Conservation (phyloP, 225 moss, liverwort and hornwort genomes). For the Neckera pumila region DNA sequence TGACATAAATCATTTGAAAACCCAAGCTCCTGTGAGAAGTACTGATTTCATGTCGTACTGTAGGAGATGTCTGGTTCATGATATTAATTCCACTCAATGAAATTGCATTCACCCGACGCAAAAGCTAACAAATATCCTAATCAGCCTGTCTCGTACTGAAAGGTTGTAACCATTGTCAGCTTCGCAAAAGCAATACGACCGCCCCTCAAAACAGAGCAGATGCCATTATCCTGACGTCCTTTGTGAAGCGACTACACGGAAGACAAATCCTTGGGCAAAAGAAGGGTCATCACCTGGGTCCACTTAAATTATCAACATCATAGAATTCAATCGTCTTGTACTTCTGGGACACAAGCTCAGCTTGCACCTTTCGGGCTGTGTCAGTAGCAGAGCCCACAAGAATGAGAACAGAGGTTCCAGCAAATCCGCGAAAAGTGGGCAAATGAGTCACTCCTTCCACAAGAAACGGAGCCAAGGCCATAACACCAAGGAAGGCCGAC, state of each 20-base stretch:
- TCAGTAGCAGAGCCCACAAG: conserved; percentile 74
- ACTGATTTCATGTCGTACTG: background rate
- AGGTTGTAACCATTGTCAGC: background rate
- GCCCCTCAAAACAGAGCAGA: background rate
- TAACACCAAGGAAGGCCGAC: conserved; percentile 67
- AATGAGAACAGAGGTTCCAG: conserved; percentile 74
- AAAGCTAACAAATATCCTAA: background rate
- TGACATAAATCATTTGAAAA: background rate
- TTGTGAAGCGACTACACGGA: background rate
- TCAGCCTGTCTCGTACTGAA: background rate
- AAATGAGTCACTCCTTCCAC: conserved; percentile 89
- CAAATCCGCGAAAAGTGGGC: conserved; percentile 73
- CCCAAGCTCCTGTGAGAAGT: background rate
- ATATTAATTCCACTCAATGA: background rate
- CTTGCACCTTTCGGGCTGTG: conserved; percentile 78
- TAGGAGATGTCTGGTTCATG: background rate
- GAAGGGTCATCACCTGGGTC: background rate
- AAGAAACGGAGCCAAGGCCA: conserved; percentile 73
- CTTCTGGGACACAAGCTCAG: conserved; percentile 78
- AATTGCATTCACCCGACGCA: background rate
- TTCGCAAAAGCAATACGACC: background rate
- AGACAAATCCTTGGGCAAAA: background rate
- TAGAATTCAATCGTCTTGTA: conserved; percentile 77
- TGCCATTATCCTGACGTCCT: background rate
- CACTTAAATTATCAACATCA: conserved; percentile 24